Conservation (phyloP, 192 early-diverging fungal species). For the Phlyctochytrium bullatum region DNA sequence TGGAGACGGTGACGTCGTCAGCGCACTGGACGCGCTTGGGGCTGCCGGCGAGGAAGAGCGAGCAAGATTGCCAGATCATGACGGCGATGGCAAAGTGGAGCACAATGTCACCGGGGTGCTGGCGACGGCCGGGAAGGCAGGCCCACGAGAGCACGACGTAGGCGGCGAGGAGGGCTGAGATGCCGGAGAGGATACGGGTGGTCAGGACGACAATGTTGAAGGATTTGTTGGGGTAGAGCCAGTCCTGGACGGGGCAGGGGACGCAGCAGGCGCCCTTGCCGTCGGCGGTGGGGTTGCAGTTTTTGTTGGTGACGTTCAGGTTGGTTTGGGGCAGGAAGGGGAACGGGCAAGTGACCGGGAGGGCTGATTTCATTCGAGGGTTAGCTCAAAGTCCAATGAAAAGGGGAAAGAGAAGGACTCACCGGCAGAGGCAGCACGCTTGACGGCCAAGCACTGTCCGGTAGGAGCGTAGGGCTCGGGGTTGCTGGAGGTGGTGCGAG, state of each 20-base stretch:
- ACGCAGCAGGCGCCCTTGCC: slow-evolving; percentile 26
- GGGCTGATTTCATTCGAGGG: neutral
- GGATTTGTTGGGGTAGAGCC: slow-evolving; percentile 8
- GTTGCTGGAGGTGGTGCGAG: neutral
- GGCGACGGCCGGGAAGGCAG: slow-evolving; percentile 22
- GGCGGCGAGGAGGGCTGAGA: slow-evolving; percentile 8
- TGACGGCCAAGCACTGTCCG: slow-evolving; percentile 1
- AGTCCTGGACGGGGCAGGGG: slow-evolving; percentile 22
- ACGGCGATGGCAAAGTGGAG: slow-evolving; percentile 23
- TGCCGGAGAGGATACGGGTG: slow-evolving; percentile 16
- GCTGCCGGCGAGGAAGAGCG: slow-evolving; percentile 9
- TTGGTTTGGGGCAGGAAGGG: slow-evolving; percentile 1
- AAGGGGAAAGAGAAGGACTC: neutral
- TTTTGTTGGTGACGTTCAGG: slow-evolving; percentile 3
- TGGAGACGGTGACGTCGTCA: slow-evolving; percentile 21
- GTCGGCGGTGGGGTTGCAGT: neutral
- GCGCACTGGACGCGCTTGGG: slow-evolving; percentile 23
- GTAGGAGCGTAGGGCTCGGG: neutral
- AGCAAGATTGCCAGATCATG: slow-evolving; percentile 21
- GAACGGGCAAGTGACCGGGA: neutral
- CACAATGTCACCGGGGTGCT: slow-evolving; percentile 32
- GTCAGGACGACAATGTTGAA: slow-evolving; percentile 13
- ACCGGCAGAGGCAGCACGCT: neutral
- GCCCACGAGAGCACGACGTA: slow-evolving; percentile 25
- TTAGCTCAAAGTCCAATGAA: neutral